These are phyloP conservation scores for Botrytis paeoniae DNA, from an alignment of 2,329 filamentous ascomycete genomes.

Conservation along the genomic window DNA sequence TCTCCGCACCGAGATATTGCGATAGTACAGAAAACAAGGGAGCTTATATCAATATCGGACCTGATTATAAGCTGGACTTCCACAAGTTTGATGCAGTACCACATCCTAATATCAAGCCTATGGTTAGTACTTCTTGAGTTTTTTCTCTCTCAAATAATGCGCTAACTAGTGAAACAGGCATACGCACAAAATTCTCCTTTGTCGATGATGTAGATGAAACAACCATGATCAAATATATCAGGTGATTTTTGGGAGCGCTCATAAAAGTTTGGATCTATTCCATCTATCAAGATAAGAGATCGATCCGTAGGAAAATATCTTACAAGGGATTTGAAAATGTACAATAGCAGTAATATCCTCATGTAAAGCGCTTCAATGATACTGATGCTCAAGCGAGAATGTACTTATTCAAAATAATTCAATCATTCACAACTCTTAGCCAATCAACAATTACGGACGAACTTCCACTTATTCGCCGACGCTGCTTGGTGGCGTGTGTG, in stretches of 20 bases:
- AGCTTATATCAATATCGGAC: slow-evolving; percentile 94
- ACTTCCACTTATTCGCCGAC: background rate
- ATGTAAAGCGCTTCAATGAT: background rate
- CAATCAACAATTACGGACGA: background rate
- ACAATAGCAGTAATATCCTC: slow-evolving; percentile 8
- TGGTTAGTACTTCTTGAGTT: slow-evolving; percentile 51
- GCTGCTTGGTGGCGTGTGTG: background rate
- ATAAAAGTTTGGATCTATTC: slow-evolving; percentile 12
- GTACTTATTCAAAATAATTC: background rate
- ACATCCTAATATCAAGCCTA: slow-evolving; percentile 92
- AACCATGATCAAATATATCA: background rate
- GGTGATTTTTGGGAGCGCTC: background rate
- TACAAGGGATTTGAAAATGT: slow-evolving; percentile 10
- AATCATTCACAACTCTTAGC: background rate
- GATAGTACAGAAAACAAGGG: slow-evolving; percentile 98
- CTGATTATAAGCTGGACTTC: slow-evolving; percentile 87
- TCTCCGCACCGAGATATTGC: slow-evolving; percentile 96
- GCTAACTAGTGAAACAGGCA: slow-evolving; percentile 50
- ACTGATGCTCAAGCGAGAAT: background rate
- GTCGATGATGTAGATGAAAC: slow-evolving; percentile 43
- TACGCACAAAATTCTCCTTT: slow-evolving; percentile 83
- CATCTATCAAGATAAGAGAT: slow-evolving; percentile 12
- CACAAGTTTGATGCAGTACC: slow-evolving; percentile 95
- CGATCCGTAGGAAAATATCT: background rate
- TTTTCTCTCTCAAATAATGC: background rate